phyloP scores from a whole-genome alignment of 2,329 filamentous ascomycete species.

The Colletotrichum sp. region DNA sequence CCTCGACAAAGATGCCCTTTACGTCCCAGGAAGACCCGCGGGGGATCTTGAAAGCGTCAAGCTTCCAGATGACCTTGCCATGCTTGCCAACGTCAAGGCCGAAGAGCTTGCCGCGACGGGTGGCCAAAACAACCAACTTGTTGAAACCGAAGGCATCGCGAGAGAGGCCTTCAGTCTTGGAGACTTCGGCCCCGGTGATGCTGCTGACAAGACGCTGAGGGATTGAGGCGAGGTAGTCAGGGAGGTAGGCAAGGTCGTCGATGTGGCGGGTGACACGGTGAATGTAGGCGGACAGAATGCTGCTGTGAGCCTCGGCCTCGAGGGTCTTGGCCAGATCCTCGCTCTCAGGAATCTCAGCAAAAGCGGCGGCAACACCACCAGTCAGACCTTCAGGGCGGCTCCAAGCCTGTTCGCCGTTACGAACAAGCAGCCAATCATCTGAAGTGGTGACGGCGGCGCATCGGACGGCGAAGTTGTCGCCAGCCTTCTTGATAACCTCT shows the following conservation, averaged over 20 bases:
- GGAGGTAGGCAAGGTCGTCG: conserved; percentile 77
- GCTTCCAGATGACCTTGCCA: conserved; percentile 79
- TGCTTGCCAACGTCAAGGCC: conserved; percentile 79
- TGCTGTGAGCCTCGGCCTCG: conserved; percentile 86
- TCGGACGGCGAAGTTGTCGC: conserved; percentile 75
- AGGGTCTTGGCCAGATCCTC: conserved; percentile 81
- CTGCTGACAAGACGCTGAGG: conserved; percentile 72
- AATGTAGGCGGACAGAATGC: conserved; percentile 79
- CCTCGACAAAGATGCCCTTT: conserved; percentile 69
- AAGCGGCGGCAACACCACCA: conserved; percentile 79
- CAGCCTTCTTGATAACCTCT: conserved; percentile 78
- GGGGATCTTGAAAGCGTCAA: conserved; percentile 64
- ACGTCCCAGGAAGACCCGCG: conserved; percentile 67
- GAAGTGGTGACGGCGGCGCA: conserved; percentile 72
- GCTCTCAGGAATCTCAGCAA: conserved; percentile 76
- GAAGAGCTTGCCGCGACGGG: conserved; percentile 78
- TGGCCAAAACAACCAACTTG: conserved; percentile 83
- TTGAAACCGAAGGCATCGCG: conserved; percentile 87
- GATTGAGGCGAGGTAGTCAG: conserved; percentile 72
- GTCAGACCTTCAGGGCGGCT: conserved; percentile 81
- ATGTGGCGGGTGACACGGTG: conserved; percentile 86
- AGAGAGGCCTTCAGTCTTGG: conserved; percentile 51
- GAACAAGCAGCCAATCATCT: conserved; percentile 82
- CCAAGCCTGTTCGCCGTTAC: conserved; percentile 85
- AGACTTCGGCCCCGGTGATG: conserved; percentile 62